Base-by-base conservation (phyloP, 2,329 filamentous ascomycete genomes). In the Botryotinia globosa region DNA sequence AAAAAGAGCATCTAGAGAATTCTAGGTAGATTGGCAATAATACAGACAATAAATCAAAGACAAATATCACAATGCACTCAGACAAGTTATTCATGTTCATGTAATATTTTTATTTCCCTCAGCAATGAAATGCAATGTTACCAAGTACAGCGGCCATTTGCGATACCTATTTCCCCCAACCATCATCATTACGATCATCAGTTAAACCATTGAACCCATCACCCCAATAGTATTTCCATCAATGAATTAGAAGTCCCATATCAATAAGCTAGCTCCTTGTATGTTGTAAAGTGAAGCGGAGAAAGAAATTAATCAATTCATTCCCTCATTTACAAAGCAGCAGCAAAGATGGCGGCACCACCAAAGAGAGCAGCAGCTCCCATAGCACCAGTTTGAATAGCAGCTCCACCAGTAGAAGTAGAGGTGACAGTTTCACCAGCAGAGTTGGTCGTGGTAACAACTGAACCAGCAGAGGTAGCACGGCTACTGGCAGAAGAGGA, bases 311-410 rank as follows among this genome's bases (percentile, higher is more conserved):
- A 56, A 68, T 68, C 65, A 22, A 25, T 34, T n/a, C 51, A 6
- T 56, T 56, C 51, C 12, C 10, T 56, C 32, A 32, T 44, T 59
- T 79, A 79, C 73, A 79, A 64, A 70, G 77, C 77, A 51, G 75
- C 77, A 69, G 74, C 75, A 39, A 78, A 73, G n/a, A 78, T 54
- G 48, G 76, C 77, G 25, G 75, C 78, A 74, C 74, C 78, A 72
- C 78, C 78, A 32, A 80, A 78, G 1, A 80, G 73, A 71, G 78
- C 78, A 51, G 77, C 78, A 18, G 76, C 71, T 62, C 75, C 78
- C 42, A 80, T 74, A 62, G 78, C 78, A 72, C 74, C 78, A 73
- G 77, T 78, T 59, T 75, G 77, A 22, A 74, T 72, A 8, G 77
- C 73, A 16, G 76, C 77, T 61, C 76, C 77, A 65, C 42, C 76